Conservation (phyloP, 768 basidiomycete species). For the Russula lepida region DNA sequence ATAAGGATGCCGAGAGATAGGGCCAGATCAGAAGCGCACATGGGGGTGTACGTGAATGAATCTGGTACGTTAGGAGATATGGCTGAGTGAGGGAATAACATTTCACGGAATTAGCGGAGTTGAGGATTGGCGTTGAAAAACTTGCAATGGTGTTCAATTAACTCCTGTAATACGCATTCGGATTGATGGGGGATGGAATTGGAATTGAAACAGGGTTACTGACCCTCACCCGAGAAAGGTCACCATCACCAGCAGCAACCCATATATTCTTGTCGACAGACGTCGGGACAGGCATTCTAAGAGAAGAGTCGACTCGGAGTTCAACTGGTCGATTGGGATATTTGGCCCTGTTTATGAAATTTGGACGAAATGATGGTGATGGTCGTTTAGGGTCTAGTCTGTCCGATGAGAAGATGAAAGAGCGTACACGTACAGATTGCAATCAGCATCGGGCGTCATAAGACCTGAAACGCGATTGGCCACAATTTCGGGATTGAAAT, state of each 20-base stretch:
- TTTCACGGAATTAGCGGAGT: slow-evolving; percentile 2
- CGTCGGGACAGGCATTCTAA: slow-evolving; percentile 28
- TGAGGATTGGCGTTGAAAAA: slow-evolving; percentile 36
- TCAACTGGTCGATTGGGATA: not conserved
- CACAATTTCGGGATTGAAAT: not conserved
- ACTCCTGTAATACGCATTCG: slow-evolving; percentile 3
- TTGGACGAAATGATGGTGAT: not conserved
- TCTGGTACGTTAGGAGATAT: slow-evolving; percentile 68
- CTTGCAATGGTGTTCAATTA: slow-evolving; percentile 46
- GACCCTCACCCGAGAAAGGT: slow-evolving; percentile 68
- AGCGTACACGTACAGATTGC: too few relatives aligned
- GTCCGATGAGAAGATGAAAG: not conserved
- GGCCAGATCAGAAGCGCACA: slow-evolving; percentile 35
- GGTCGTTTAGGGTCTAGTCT: slow-evolving; percentile 5
- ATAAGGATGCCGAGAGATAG: not conserved
- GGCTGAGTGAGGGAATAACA: slow-evolving; percentile 23
- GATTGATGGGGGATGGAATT: not conserved
- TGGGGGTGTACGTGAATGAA: slow-evolving; percentile 70
- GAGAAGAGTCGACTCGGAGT: not conserved
- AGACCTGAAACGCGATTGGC: not conserved
- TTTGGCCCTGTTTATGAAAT: slow-evolving; percentile 4
- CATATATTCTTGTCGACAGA: slow-evolving; percentile 62
- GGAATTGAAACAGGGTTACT: not conserved
- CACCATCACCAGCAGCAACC: slow-evolving; percentile 89
- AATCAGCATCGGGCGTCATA: not conserved